Evolutionary conservation across 169 alveolate species (phyloP), one percentile per base, ranked within the genome.

Genomic region (Cardiosporidium cionae): DNA sequence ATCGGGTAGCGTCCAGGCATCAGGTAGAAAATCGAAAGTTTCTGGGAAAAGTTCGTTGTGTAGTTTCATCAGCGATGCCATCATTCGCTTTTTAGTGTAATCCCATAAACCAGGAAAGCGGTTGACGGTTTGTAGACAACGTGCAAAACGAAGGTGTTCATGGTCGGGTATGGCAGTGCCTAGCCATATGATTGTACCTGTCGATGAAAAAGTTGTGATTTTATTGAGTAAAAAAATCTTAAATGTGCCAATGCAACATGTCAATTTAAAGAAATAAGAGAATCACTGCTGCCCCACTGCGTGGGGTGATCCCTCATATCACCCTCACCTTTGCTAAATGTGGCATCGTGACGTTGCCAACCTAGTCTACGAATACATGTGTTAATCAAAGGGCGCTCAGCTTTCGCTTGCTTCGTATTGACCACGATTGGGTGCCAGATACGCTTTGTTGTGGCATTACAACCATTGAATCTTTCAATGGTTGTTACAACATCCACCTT

Each of bases 71-170:
- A 76, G 33, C 16, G 62, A 52, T 22, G 76, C 53, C 1, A 76
- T 65, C 78, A 67, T 68, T 52, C 83, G 31, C 54, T 76, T 76
- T 58, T 68, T 67, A 27, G 77, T 68, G 65, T 66, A 52, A 23
- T 76, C 83, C 83, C 77, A 68, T 77, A 76, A 52, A 35, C 83
- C 83, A 0, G 83, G 83, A 37, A 76, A 68, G 27, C 83, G 64
- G 25, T 76, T 76, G 0, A 76, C 62, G 1, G 70, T 27, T 52
- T 76, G 82, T 23, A 52, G 23, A 29, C 32, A 33, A 29, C 58
- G 37, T 29, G 34, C 62, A 32, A 28, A 76, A 23, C 33, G 76
- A 25, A 76, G 70, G n/a, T 76, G 82, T 29, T 76, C 82, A 63
- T 67, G 70, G 71, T 76, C 82, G 25, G 75, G 82, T 33, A 68